Evolutionary conservation across 2,329 filamentous ascomycete species (phyloP).

Genomic region (Aspergillus uvarum): DNA sequence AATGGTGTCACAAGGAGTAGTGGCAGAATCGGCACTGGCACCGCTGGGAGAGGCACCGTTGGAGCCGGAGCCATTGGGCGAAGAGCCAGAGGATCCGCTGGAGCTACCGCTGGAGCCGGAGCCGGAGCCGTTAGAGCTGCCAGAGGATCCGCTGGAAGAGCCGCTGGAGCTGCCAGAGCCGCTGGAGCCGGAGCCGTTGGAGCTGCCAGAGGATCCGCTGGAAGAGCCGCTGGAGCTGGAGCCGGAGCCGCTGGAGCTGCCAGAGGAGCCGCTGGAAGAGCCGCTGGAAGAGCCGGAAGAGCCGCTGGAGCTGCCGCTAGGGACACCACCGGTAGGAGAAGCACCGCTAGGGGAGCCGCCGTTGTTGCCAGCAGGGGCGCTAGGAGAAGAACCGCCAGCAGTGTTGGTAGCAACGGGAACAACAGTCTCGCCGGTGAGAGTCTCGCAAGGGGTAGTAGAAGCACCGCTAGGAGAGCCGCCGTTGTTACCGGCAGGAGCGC

Average conservation of each 20-base stretch:
- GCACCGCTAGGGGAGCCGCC: background rate
- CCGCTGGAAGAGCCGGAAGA: background rate
- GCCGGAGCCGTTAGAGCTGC: conserved; percentile 12
- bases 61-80: background rate
- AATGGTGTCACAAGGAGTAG: conserved; percentile 5
- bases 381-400: background rate
- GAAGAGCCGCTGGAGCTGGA: background rate
- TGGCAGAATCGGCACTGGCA: conserved; percentile 1
- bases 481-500: background rate
- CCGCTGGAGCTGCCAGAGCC: background rate
- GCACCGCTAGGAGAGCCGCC: conserved; percentile 2
- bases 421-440: too few relatives aligned
- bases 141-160: too few relatives aligned
- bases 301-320: conserved; percentile 14
- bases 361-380: conserved; percentile 11
- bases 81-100: background rate
- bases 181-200: background rate
- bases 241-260: background rate
- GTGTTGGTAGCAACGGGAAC: too few relatives aligned
- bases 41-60: conserved; percentile 9
- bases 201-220: background rate
- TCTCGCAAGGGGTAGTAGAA: conserved; percentile 13
- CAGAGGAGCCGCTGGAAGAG: background rate
- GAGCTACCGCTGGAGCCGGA: background rate
- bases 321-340: too few relatives aligned